These are phyloP conservation scores for Gossypium lobatum DNA, from an alignment of 441 rosid genomes.

Conservation along the genomic window DNA sequence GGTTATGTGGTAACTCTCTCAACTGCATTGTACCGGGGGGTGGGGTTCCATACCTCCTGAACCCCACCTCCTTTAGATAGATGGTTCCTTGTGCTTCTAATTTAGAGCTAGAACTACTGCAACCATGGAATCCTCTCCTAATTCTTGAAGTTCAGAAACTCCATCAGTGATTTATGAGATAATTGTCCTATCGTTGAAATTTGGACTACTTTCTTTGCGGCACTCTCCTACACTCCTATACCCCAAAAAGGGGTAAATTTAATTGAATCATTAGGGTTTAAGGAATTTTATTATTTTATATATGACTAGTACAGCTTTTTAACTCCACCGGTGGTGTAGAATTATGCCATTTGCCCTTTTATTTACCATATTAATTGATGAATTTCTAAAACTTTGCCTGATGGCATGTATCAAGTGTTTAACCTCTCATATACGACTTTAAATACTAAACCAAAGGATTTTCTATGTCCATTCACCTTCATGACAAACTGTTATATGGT, in stretches of 20 bases:
- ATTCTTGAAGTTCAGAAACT: background rate
- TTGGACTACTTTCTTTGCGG: background rate
- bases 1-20: background rate
- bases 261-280: background rate
- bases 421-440: background rate
- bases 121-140: background rate
- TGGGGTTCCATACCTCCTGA: background rate
- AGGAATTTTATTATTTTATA: background rate
- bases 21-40: background rate
- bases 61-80: background rate
- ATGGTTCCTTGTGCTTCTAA: background rate
- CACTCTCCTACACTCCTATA: background rate
- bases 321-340: background rate
- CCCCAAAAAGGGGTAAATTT: background rate
- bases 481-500: constrained; percentile 20
- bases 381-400: background rate
- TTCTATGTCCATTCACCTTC: background rate
- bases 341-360: background rate
- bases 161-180: background rate
- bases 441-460: background rate
- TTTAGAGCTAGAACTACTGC: constrained; percentile 1
- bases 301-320: background rate
- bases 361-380: background rate
- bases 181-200: background rate
- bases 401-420: background rate